These are phyloP conservation scores for Lippia alba DNA, from an alignment of 305 asterid species.

Conservation along the genomic window DNA sequence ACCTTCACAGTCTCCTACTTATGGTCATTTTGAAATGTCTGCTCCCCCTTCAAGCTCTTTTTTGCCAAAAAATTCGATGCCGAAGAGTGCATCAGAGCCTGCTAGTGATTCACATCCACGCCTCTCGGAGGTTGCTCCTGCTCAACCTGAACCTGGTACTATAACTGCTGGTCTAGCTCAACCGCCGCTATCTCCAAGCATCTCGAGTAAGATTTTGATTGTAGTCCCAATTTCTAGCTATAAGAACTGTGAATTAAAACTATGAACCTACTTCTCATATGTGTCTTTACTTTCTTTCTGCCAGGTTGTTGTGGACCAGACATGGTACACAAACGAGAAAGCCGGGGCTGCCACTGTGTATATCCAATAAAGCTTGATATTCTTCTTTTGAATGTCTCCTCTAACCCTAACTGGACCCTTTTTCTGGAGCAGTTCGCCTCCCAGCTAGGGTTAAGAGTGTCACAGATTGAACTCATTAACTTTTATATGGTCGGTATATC, in stretches of 20 bases:
- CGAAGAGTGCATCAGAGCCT: slow-evolving; percentile 56
- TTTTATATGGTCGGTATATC: slow-evolving; percentile 78
- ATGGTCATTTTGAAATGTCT: slow-evolving; percentile 63
- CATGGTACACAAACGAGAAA: slow-evolving; percentile 79
- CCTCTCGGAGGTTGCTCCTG: slow-evolving; percentile 55
- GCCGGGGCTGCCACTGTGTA: slow-evolving; percentile 86
- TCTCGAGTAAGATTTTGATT: slow-evolving; percentile 57
- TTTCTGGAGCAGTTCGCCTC: slow-evolving; percentile 85
- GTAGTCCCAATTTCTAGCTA: slow-evolving; percentile 22
- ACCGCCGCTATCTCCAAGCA: slow-evolving; percentile 80
- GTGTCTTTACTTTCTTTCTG: slow-evolving; percentile 35
- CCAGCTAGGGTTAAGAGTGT: slow-evolving; percentile 64
- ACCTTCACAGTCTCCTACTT: slow-evolving; percentile 61
- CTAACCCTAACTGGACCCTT: slow-evolving; percentile 79
- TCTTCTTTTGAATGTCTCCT: slow-evolving; percentile 83
- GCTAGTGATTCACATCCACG: slow-evolving; percentile 50
- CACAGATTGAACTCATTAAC: slow-evolving; percentile 95
- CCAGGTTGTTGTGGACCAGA: slow-evolving; percentile 93
- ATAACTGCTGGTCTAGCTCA: slow-evolving; percentile 77
- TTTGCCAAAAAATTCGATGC: slow-evolving; percentile 62
- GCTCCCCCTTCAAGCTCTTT: slow-evolving; percentile 64
- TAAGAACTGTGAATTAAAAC: neutral
- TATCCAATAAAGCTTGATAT: slow-evolving; percentile 90
- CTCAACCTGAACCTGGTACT: slow-evolving; percentile 60
- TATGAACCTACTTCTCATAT: slow-evolving; percentile 27